Conservation (phyloP, 371 early-diverging fungal species). For the Sanchytrium tribonematis region DNA sequence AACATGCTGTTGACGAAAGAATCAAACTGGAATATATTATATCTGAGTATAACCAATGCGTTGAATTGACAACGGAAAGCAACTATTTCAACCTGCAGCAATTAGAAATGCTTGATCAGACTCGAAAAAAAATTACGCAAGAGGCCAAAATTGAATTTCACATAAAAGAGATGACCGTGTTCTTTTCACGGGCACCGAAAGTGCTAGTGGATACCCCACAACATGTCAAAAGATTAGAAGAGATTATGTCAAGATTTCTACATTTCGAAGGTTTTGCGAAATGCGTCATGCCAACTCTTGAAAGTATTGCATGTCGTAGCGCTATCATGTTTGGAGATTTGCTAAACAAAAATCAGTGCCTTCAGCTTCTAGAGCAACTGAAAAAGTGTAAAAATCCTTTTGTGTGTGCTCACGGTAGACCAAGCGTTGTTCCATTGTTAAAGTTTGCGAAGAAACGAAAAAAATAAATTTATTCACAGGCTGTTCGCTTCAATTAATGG, state of each 20-base stretch:
- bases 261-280: background rate
- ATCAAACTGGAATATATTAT: conserved; percentile 3
- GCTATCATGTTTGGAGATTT: conserved; percentile 6
- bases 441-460: too few species aligned
- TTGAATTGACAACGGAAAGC: too few species aligned
- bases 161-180: too few species aligned
- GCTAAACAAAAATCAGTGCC: background rate
- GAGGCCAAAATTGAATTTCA: too few species aligned
- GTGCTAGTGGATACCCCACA: background rate
- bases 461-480: too few species aligned
- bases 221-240: background rate
- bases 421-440: conserved; percentile 1
- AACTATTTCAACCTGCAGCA: too few species aligned
- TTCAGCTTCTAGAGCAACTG: background rate
- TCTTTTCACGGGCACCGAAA: background rate
- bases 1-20: conserved; percentile 5
- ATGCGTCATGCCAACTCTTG: background rate
- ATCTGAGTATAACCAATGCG: too few species aligned
- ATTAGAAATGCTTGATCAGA: too few species aligned
- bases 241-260: too few species aligned
- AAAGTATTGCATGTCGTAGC: conserved; percentile 4
- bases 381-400: conserved; percentile 3
- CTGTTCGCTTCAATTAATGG: too few species aligned
- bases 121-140: too few species aligned
- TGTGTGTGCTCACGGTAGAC: conserved; percentile 5